A percentile compares a stretch with the other conserved stretches of the same genome.
These are phyloP conservation scores for Cnidoscolus chayamansa DNA, from an alignment of 441 rosid genomes.

Conservation along the genomic window DNA sequence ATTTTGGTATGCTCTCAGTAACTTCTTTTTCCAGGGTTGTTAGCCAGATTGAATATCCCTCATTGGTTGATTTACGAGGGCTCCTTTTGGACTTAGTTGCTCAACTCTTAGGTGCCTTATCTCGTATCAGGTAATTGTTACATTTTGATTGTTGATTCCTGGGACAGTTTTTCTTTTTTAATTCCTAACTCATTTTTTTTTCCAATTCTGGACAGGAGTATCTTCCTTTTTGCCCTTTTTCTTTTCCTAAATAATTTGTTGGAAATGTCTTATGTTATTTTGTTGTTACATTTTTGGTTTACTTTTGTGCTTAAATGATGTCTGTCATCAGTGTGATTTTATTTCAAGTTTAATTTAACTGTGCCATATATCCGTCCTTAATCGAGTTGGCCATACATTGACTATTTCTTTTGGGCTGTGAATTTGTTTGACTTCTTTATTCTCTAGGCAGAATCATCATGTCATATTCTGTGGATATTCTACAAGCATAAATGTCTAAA, in stretches of 20 bases:
- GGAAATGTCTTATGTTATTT: slow-evolving; percentile 1
- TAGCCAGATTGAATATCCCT: slow-evolving; percentile 97
- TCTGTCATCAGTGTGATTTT: not conserved
- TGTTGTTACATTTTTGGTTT: not conserved
- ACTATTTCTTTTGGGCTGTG: not conserved
- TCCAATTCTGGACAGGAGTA: too few species aligned
- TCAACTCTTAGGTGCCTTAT: slow-evolving; percentile 96
- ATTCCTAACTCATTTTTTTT: too few species aligned
- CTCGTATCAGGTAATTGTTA: slow-evolving; percentile 76
- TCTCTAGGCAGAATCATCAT: not conserved
- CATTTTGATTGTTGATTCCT: slow-evolving; percentile 9
- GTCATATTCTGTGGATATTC: not conserved
- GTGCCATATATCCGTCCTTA: not conserved
- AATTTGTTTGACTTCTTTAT: not conserved
- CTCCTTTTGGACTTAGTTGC: slow-evolving; percentile 96
- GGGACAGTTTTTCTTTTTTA: not conserved
- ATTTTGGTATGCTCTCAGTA: not conserved
- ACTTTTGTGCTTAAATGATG: not conserved
- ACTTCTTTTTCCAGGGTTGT: slow-evolving; percentile 65
- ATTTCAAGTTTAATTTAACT: not conserved
- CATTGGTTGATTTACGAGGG: slow-evolving; percentile 96
- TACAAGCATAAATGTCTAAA: not conserved
- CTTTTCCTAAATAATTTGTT: not conserved
- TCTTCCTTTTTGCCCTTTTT: not conserved
- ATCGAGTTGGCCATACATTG: not conserved